Evolutionary conservation across 106 monocot species (phyloP).

Genomic region (Apostasia ramifera): DNA sequence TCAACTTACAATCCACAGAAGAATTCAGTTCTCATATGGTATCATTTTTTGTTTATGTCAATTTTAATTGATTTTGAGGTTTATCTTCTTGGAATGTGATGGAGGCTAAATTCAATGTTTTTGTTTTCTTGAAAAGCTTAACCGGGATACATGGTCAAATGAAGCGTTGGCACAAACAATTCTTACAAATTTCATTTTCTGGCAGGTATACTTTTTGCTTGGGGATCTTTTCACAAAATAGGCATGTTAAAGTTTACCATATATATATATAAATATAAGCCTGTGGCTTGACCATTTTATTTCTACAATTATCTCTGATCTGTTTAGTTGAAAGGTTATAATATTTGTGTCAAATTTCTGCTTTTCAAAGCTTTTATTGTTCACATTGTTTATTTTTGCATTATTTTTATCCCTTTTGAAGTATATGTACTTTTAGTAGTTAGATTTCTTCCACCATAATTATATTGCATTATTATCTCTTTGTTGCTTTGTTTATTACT

Average conservation of each 20-base stretch:
- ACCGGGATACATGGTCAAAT: conserved; percentile 92
- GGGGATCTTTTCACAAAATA: not conserved
- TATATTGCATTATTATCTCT: no score
- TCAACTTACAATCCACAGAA: conserved; percentile 85
- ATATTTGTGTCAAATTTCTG: no score
- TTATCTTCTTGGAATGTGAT: not conserved
- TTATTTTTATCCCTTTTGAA: no score
- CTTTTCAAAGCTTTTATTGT: no score
- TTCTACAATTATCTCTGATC: not conserved
- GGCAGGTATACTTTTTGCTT: conserved; percentile 62
- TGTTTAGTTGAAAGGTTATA: no score
- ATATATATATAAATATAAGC: not conserved
- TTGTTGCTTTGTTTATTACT: no score
- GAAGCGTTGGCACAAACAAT: conserved; percentile 88
- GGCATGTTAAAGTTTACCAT: no score
- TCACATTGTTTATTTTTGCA: no score
- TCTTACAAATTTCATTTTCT: conserved; percentile 86
- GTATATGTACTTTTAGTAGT: no score
- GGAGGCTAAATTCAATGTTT: conserved; percentile 4
- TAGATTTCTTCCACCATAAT: no score
- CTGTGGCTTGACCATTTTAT: not conserved
- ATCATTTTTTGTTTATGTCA: conserved; percentile 1
- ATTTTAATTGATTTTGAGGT: conserved; percentile 1
- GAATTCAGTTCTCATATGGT: conserved; percentile 98
- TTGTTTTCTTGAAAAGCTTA: conserved; percentile 47